Evolutionary conservation across 306 rosid genomes (phyloP), one percentile per base, ranked within the genome.

Genomic region (Elaeagnus macrophylla): DNA sequence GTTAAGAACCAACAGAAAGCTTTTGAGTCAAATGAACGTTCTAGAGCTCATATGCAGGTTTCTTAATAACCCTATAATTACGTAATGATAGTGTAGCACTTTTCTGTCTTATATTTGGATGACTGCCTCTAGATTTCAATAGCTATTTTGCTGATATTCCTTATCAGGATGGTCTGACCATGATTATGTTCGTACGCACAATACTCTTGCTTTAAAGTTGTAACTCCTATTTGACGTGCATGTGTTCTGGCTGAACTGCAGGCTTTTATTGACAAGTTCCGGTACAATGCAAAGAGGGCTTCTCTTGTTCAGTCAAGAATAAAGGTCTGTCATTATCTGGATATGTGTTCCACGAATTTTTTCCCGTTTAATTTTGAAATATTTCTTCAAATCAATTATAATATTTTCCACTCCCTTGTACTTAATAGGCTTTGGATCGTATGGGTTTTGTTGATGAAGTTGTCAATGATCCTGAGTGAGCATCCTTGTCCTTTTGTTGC

Each of bases 291-390:
- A 10, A 91, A 91, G 82, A 87, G 99, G 75, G 96, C 99, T 12
- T 83, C 99, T 20, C 99, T 91, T 61, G 99, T 91, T 71, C 99
- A 91, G 69, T 91, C 99, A 39, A 91, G 99, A 83, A 91, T 91
- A 79, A 91, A 91, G 96, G 99, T 91, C 12, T 45, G 38, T 19
- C 7, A n/a, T 61, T 43, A 15, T 41, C 49, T 65, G 42, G 53
- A 49, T 54, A 54, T 7, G 13, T 62, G 32, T n/a, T n/a, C n/a
- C n/a, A n/a, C n/a, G n/a, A 37, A 61, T 39, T 62, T 50, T 49
- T 68, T 61, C 48, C 67, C 54, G 17, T 13, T 11, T 18, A 38
- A 47, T 72, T 57, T 12, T 70, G 13, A 40, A 53, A 37, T 52
- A 48, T 19, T 10, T 10, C 10, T 42, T 42, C 10, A 7, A 45